phyloP scores from a whole-genome alignment of 2,329 filamentous ascomycete species.

The Apiospora malaysiana region DNA sequence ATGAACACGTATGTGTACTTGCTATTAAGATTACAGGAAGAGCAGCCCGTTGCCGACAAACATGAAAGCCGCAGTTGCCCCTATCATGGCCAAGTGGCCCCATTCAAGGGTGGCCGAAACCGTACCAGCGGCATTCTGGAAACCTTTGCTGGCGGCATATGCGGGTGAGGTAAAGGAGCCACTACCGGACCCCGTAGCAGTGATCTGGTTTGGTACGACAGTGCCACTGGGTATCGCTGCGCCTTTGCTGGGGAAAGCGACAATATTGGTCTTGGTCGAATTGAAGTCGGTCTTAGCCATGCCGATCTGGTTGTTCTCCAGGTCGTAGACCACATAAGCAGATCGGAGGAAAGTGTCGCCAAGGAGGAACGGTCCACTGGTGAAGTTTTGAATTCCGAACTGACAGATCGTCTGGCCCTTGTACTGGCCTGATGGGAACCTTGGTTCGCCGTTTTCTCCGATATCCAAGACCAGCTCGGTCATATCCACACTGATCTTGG shows the following conservation, averaged over 20 bases:
- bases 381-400: slow-evolving; percentile 63
- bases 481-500: slow-evolving; percentile 58
- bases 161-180: slow-evolving; percentile 34
- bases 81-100: slow-evolving; percentile 36
- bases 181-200: slow-evolving; percentile 33
- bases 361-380: slow-evolving; percentile 50
- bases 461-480: slow-evolving; percentile 61
- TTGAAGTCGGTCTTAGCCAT: slow-evolving; percentile 63
- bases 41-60: slow-evolving; percentile 43
- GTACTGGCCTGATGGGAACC: slow-evolving; percentile 49
- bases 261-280: slow-evolving; percentile 54
- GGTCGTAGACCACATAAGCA: slow-evolving; percentile 65
- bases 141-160: slow-evolving; percentile 45
- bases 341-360: slow-evolving; percentile 66
- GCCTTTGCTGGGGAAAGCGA: slow-evolving; percentile 55
- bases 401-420: slow-evolving; percentile 54
- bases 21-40: slow-evolving; percentile 26
- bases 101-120: slow-evolving; percentile 31
- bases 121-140: slow-evolving; percentile 33
- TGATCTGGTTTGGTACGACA: slow-evolving; percentile 45
- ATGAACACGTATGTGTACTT: neutral
- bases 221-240: slow-evolving; percentile 59
- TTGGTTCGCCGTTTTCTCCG: neutral
- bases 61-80: slow-evolving; percentile 38
- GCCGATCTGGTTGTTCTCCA: slow-evolving; percentile 62